phyloP scores from a whole-genome alignment of 2,329 filamentous ascomycete species.

The Arthrobotrys sphaeroides region DNA sequence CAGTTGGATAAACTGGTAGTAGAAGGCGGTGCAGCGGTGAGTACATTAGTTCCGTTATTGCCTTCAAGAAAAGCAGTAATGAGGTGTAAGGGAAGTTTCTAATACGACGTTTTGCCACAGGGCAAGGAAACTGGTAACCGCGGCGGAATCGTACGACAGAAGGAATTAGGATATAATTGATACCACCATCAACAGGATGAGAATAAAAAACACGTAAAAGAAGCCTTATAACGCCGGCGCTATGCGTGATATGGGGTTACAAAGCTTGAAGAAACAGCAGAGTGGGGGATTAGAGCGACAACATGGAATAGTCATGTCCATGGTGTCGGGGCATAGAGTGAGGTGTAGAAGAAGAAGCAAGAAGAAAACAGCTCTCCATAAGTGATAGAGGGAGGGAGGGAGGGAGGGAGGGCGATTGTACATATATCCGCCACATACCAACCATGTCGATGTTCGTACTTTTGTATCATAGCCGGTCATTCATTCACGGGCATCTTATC shows the following conservation, averaged over 20 bases:
- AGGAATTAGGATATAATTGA: slow-evolving; percentile 70
- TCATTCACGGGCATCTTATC: too few species aligned
- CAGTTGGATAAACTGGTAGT: slow-evolving; percentile 91
- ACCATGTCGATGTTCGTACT: not conserved
- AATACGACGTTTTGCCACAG: slow-evolving; percentile 60
- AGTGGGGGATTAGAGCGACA: not conserved
- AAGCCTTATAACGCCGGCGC: not conserved
- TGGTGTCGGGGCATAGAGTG: not conserved
- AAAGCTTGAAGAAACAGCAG: not conserved
- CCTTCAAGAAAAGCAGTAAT: slow-evolving; percentile 34
- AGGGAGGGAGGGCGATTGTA: slow-evolving; percentile 5
- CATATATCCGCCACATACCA: not conserved
- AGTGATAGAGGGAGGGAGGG: too few species aligned
- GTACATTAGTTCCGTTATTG: too few species aligned
- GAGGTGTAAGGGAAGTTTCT: slow-evolving; percentile 51
- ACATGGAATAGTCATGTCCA: too few species aligned
- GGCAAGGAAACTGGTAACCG: slow-evolving; percentile 74
- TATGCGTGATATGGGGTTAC: not conserved
- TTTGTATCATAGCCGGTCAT: slow-evolving; percentile 10
- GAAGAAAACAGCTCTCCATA: too few species aligned
- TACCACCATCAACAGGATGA: not conserved
- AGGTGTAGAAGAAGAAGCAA: not conserved
- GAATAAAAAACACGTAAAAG: not conserved
- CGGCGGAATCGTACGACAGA: slow-evolving; percentile 76
- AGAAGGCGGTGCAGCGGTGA: slow-evolving; percentile 81